Percentiles rank a stretch among this genome's conserved stretches.
These are phyloP conservation scores for Cercospora janseana DNA, from an alignment of 2,329 filamentous ascomycete genomes.

Conservation along the genomic window DNA sequence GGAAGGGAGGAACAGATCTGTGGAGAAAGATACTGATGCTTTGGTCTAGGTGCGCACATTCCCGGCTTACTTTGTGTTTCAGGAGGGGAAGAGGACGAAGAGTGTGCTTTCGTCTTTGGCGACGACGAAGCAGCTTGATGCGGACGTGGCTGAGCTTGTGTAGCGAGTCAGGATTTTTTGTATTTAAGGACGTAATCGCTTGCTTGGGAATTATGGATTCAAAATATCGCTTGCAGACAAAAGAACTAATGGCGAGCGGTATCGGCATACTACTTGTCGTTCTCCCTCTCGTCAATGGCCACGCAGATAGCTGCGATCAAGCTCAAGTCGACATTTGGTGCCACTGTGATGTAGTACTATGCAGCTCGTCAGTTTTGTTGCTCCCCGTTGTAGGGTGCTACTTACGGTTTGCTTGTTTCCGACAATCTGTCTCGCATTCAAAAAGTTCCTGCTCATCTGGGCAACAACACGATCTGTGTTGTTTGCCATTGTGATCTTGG, in stretches of 20 bases:
- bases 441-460: conserved; percentile 57
- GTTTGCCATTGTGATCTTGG: conserved; percentile 53
- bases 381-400: too few relatives aligned
- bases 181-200: too few relatives aligned
- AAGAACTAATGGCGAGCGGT: not conserved
- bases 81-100: conserved; percentile 9
- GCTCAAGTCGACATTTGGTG: conserved; percentile 64
- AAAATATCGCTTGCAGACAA: too few relatives aligned
- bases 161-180: too few relatives aligned
- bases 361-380: conserved; percentile 10
- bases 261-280: conserved; percentile 39
- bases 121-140: conserved; percentile 7
- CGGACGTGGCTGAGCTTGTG: conserved; percentile 3
- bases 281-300: conserved; percentile 65
- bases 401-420: conserved; percentile 58
- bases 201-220: too few relatives aligned
- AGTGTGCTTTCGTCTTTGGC: conserved; percentile 8
- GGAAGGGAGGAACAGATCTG: too few relatives aligned
- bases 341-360: conserved; percentile 60
- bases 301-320: conserved; percentile 67
- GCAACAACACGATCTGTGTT: conserved; percentile 52
- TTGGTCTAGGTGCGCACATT: not conserved
- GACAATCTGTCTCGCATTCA: conserved; percentile 58
- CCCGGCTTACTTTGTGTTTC: conserved; percentile 7
- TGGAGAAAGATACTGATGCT: too few relatives aligned